These are phyloP conservation scores for Ambrosiella cleistominuta DNA, from an alignment of 2,329 filamentous ascomycete species.

Conservation along the genomic window DNA sequence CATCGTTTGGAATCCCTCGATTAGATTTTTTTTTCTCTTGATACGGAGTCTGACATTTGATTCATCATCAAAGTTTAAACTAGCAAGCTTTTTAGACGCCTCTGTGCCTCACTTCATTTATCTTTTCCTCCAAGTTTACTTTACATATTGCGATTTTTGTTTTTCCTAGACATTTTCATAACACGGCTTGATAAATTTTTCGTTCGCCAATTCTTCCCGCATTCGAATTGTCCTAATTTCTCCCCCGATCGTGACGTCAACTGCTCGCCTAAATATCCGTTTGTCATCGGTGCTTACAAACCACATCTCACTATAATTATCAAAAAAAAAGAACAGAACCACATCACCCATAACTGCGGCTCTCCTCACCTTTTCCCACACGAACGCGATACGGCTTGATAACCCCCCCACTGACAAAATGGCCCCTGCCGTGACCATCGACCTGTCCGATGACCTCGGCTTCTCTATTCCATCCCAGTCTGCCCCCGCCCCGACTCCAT, in stretches of 20 bases:
- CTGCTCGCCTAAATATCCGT: too few relatives aligned
- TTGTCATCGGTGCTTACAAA: too few relatives aligned
- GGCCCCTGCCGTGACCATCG: conserved; percentile 36
- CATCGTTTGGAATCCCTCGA: neutral
- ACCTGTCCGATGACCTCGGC: conserved; percentile 36
- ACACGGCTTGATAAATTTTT: neutral
- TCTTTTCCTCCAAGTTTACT: neutral
- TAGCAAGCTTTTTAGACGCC: neutral
- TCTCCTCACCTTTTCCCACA: neutral
- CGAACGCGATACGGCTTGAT: neutral
- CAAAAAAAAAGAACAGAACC: neutral
- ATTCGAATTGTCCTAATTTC: too few relatives aligned
- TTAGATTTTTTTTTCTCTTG: neutral
- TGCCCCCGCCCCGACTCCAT: conserved; percentile 16
- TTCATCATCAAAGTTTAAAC: neutral
- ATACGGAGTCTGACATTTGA: neutral
- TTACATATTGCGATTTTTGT: neutral
- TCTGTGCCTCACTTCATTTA: neutral
- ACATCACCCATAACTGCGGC: neutral
- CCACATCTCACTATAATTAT: too few relatives aligned
- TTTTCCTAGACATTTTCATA: neutral
- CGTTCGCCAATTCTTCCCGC: too few relatives aligned
- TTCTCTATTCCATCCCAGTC: conserved; percentile 17
- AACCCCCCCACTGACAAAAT: conserved; percentile 19
- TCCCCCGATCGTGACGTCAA: too few relatives aligned